phyloP scores from a whole-genome alignment of 192 early-diverging fungal species.

The Backusella psychrophila region DNA sequence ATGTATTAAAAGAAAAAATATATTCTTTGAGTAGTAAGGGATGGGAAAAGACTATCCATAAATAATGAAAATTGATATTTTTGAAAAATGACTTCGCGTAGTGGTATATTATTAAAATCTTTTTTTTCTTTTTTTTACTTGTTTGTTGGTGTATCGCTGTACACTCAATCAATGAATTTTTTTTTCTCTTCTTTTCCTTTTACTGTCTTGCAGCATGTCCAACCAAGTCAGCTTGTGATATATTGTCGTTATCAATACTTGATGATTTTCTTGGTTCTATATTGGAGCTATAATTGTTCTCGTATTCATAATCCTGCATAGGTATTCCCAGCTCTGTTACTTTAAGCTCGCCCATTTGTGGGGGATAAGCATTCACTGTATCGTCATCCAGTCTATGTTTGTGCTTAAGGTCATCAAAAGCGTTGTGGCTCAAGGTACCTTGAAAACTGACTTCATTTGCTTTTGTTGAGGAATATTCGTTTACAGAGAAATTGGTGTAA shows the following conservation, averaged over 20 bases:
- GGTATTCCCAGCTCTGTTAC: background rate
- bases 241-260: background rate
- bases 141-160: background rate
- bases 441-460: slow-evolving; percentile 3
- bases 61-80: background rate
- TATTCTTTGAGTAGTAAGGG: background rate
- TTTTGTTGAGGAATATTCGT: background rate
- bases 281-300: background rate
- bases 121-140: background rate
- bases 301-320: background rate
- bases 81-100: background rate
- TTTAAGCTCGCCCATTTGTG: background rate
- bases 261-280: background rate
- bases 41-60: background rate
- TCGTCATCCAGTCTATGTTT: background rate
- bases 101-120: background rate
- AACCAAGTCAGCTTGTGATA: background rate
- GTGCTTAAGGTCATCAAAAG: slow-evolving; percentile 14
- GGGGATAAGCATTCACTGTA: background rate
- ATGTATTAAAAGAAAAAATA: background rate
- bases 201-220: background rate
- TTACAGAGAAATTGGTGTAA: background rate
- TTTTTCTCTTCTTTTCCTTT: background rate
- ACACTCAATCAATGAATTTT: background rate
- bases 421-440: slow-evolving; percentile 17